phyloP scores from a whole-genome alignment of 768 basidiomycete species.

The Mycena filopes region DNA sequence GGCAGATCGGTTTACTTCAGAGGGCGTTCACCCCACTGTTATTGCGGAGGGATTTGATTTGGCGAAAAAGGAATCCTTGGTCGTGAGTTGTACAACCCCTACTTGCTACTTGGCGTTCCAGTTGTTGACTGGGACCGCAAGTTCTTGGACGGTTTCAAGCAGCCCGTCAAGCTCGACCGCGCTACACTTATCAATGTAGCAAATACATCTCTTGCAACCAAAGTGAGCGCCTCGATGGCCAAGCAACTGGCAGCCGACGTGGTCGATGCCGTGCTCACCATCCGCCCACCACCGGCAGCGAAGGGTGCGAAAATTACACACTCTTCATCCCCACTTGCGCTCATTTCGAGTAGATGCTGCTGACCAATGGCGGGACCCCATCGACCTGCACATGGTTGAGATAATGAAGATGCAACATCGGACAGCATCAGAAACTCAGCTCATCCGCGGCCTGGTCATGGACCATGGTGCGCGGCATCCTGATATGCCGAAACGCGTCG shows the following conservation, averaged over 20 bases:
- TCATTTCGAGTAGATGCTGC: slow-evolving; percentile 55
- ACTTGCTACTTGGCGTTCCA: slow-evolving; percentile 1
- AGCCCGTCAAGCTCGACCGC: slow-evolving; percentile 81
- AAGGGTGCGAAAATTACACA: slow-evolving; percentile 56
- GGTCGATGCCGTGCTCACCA: slow-evolving; percentile 93
- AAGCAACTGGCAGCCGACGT: slow-evolving; percentile 91
- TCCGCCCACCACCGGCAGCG: slow-evolving; percentile 74
- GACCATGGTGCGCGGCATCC: slow-evolving; percentile 98
- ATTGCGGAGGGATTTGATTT: slow-evolving; percentile 96
- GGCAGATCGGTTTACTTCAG: slow-evolving; percentile 96
- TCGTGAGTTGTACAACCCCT: too few relatives aligned
- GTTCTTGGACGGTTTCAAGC: slow-evolving; percentile 95
- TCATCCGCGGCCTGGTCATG: slow-evolving; percentile 93
- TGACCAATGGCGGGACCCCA: slow-evolving; percentile 85
- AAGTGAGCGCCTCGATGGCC: slow-evolving; percentile 84
- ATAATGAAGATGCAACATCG: slow-evolving; percentile 99
- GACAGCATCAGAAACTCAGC: slow-evolving; percentile 95
- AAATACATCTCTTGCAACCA: slow-evolving; percentile 95
- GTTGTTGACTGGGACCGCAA: slow-evolving; percentile 44
- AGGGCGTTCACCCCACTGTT: slow-evolving; percentile 98
- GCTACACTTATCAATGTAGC: slow-evolving; percentile 94
- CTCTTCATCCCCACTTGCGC: slow-evolving; percentile 15
- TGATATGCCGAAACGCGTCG: slow-evolving; percentile 98
- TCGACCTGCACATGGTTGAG: slow-evolving; percentile 99
- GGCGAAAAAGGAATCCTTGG: slow-evolving; percentile 94